Percentiles rank a stretch among this genome's conserved stretches.
Conservation (phyloP, 176 grass and related monocot genomes). For the Metroxylon sagu region DNA sequence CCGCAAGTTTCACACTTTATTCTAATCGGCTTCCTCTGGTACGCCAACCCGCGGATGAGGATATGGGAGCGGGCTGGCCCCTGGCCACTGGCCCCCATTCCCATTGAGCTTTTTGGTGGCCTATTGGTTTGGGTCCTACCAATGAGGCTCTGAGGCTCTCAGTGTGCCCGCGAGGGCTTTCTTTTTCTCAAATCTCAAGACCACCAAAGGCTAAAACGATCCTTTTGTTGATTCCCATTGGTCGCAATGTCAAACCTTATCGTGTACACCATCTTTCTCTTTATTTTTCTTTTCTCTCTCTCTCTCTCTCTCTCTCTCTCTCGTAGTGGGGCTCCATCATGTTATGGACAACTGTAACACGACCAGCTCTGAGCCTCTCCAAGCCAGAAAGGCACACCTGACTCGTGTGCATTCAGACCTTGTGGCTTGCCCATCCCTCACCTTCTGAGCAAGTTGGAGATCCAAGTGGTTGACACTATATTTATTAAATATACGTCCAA, state of each 20-base stretch:
- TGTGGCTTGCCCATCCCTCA: too few relatives aligned
- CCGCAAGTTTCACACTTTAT: background rate
- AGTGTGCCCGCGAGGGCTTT: background rate
- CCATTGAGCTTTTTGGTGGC: too few relatives aligned
- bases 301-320: conserved; percentile 2
- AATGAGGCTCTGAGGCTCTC: conserved; percentile 10
- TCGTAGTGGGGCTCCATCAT: background rate
- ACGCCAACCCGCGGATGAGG: background rate
- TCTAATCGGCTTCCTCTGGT: background rate
- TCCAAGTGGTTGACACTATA: too few relatives aligned
- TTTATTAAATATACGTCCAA: too few relatives aligned
- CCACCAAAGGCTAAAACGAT: conserved; percentile 8
- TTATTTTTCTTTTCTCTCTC: background rate
- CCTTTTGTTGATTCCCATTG: background rate
- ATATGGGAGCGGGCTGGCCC: background rate
- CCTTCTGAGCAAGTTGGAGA: background rate
- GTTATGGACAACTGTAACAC: too few relatives aligned
- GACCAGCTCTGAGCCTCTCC: background rate
- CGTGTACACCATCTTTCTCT: background rate
- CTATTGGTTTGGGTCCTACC: background rate
- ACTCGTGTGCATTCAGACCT: too few relatives aligned
- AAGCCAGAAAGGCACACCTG: too few relatives aligned
- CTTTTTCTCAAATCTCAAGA: conserved; percentile 26
- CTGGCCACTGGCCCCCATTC: background rate
- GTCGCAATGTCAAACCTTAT: conserved; percentile 8